Base-by-base conservation (phyloP, 495 filamentous ascomycete species). In the Podospora tetraspora region DNA sequence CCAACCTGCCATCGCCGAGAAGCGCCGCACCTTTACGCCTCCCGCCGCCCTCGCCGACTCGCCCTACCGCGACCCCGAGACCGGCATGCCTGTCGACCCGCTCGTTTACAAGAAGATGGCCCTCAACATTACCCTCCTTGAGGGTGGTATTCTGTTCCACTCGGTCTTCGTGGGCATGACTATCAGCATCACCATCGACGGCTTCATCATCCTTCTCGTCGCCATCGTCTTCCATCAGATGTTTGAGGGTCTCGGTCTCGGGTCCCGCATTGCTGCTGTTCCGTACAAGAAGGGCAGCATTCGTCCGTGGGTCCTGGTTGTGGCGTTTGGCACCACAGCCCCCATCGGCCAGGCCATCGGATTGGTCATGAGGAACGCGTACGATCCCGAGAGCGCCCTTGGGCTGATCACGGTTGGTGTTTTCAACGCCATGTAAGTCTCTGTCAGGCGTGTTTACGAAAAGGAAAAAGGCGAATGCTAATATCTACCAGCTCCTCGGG, bases 191-290 rank as follows among this genome's bases (percentile, higher is more conserved):
- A 84, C 87, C 59, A 85, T 84, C 7, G 83, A 87, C 5, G 85
- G 88, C 24, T 91, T 90, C 73, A 75, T 89, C 68, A 82, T 90
- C 12, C 83, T 93, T 8, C 84, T 91, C 1, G 79, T 91, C 24
- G 88, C 88, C 64, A 90, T 91, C 60, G 76, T 84, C 57, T 91
- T 91, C 82, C 88, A 91, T 73, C 85, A 91, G 75, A 88, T 87
- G 70, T 91, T 91, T 71, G 88, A 91, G 77, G 88, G 88, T 61
- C 85, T 91, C 21, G 88, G 87, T 25, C 83, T 91, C 0, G 88
- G 88, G 21, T 84, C 84, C 12, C 87, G 88, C 66, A 88, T 88
- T 62, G 86, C 86, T 7, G 82, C 80, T 5, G 81, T 88, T 11
- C 81, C 82, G 3, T 85, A 83, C 61, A 79, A 76, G 57, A 78